Base-by-base conservation (phyloP, 2,329 filamentous ascomycete genomes). In the Pseudonectria buxi region DNA sequence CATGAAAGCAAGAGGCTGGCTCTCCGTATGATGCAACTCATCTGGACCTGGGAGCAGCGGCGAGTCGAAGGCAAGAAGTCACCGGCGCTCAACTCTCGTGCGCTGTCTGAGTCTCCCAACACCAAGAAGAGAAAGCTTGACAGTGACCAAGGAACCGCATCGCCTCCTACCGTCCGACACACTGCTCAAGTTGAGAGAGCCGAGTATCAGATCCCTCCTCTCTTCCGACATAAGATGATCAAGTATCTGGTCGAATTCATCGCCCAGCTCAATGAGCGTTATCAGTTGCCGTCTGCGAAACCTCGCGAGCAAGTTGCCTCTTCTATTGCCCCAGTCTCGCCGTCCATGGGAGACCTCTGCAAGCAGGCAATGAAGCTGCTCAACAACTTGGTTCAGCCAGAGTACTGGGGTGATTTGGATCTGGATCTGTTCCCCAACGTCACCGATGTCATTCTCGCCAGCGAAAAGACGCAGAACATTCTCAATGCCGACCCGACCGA, bases 221-320 rank as follows among this genome's bases (percentile, higher is more conserved):
- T 74, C 2, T 78, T 84, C 35, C 78, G 89, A 14, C 74, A 81
- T 28, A 83, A 87, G 59, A 83, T 98, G 68, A 75, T 95, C 31
- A 95, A 95, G 61, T 98, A 96, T 54, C 74, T 98, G 24, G 85
- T 96, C 22, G 86, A 92, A 41, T 96, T 96, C 61, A 95, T 96
- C 49, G 89, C 88, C 2, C 84, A 87, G 33, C 71, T 95, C 14
- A 83, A 84, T 13, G 92, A 96, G 60, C 78, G 89, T 24, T 95
- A 85, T 56, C 80, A 81, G 14, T 75, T 88, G 14, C 82, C 82
- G 11, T 84, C 83, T 14, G 72, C 77, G 11, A 83, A 81, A 49
- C 71, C 78, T 28, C 75, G 78, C 32, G 78, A 83, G 28, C 48
- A 67, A 10, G 54, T 58, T 2, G 52, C 52, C 30, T 58, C 63